phyloP scores from a whole-genome alignment of 441 rosid species.

The Eruca vesicaria region DNA sequence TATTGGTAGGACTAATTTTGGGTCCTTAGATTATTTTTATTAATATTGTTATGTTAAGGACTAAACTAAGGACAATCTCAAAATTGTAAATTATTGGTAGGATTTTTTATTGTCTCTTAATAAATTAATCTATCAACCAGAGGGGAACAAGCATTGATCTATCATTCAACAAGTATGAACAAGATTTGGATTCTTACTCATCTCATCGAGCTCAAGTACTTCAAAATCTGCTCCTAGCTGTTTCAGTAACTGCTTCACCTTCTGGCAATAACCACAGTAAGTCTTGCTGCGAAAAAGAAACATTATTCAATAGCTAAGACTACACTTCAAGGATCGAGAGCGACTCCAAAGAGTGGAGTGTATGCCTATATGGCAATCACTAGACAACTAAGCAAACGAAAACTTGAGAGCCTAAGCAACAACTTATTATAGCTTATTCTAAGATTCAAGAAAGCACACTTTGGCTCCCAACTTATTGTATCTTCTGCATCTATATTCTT shows the following conservation, averaged over 20 bases:
- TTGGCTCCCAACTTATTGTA: background rate
- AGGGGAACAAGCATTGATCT: background rate
- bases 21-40: no score
- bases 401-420: background rate
- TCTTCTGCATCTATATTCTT: background rate
- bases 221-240: slow-evolving; percentile 63
- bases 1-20: no score
- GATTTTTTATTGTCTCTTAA: no score
- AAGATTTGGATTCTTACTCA: slow-evolving; percentile 40
- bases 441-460: background rate
- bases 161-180: background rate
- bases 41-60: no score
- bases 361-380: background rate
- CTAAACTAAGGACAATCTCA: no score
- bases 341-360: background rate
- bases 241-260: slow-evolving; percentile 69
- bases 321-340: background rate
- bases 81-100: no score
- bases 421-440: background rate
- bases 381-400: background rate
- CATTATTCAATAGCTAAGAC: background rate
- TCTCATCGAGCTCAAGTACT: no score
- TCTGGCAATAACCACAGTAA: no score
- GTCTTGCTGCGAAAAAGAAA: slow-evolving; percentile 44
- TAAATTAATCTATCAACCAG: no score